Base-by-base conservation (phyloP, 768 basidiomycete genomes). In the Infundibulicybe gibba region DNA sequence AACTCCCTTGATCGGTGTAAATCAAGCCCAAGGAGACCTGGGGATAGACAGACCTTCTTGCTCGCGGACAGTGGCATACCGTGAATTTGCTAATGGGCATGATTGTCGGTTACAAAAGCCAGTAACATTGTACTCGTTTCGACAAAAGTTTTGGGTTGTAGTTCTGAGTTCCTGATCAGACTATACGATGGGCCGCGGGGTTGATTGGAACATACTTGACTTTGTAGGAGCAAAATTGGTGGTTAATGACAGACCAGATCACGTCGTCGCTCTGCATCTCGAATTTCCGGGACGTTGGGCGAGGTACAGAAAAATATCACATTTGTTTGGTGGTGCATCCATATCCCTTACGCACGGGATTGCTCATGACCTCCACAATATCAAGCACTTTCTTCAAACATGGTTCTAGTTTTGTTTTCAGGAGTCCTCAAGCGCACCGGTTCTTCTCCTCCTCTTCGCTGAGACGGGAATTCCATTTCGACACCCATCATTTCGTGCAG, bases 201-300 rank as follows among this genome's bases (percentile, higher is more conserved):
- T 47, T 40, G 9, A 38, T 38, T 10, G 3, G 35, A 38, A 74
- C 90, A 63, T 57, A 94, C 95, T 95, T 98, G 76, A 99, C 94
- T 88, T 97, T 98, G 69, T 95, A 99, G 0, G 95, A 97, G 74
- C 97, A 99, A 66, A 97, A 97, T 58, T 93, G 91, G 47, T 81
- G 78, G 67, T 91, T 92, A 62, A 94, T 93, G 25, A 94, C 90
- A 15, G 85, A 90, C 95, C 95, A 99, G 54, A 99, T 97, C 54
- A 97, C 89, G 69, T 98, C 95, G 88, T 99, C 95, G 68, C 85
- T 87, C 65, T 91, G 89, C 87, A 91, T 91, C 48, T 48, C 50
- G 42, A 15, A 21, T 14, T 43, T 10, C 11, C 13, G 17, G 44
- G 34, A 8, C 25, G 4, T 25, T 25, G 25, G 25, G 25, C 25